Evolutionary conservation across 495 filamentous ascomycete genomes (phyloP).

Genomic region (Hypoxylon trugodes): DNA sequence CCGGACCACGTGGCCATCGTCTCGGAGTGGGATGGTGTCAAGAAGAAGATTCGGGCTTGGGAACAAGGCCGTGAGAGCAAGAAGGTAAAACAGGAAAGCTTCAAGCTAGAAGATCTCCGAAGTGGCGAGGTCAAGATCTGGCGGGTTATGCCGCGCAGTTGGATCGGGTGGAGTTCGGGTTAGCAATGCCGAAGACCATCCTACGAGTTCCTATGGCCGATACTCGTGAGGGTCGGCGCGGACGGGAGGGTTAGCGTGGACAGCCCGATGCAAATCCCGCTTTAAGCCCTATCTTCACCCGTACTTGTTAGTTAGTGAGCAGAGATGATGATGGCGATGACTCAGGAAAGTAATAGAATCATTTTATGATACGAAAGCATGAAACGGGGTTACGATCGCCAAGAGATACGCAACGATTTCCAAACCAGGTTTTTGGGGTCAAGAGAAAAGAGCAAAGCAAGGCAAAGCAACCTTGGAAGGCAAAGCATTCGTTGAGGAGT

Average conservation of each 20-base stretch:
- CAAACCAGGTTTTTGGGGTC: too few relatives aligned
- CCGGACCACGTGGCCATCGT: conserved; percentile 96
- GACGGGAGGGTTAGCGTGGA: conserved; percentile 36
- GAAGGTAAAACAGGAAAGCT: conserved; percentile 94
- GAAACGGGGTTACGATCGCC: background rate
- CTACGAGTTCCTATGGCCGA: conserved; percentile 34
- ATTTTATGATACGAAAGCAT: conserved; percentile 16
- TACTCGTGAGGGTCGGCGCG: conserved; percentile 33
- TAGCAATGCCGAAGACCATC: conserved; percentile 38
- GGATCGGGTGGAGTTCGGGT: conserved; percentile 82
- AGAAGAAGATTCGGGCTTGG: conserved; percentile 96
- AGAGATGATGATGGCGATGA: conserved; percentile 5
- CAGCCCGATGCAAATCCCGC: conserved; percentile 28
- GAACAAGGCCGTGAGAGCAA: conserved; percentile 95
- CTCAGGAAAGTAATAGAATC: conserved; percentile 19
- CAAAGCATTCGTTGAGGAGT: conserved; percentile 32
- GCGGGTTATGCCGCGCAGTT: conserved; percentile 90
- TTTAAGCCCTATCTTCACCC: conserved; percentile 6
- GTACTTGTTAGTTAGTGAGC: background rate
- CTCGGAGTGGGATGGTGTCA: conserved; percentile 98
- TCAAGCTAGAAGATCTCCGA: conserved; percentile 87
- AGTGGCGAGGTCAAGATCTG: conserved; percentile 98
- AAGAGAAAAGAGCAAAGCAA: conserved; percentile 1
- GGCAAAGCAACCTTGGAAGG: too few relatives aligned
- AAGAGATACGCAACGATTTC: background rate